Evolutionary conservation across 2,329 filamentous ascomycete species (phyloP).

Genomic region (Ceratocystis alfenasii): DNA sequence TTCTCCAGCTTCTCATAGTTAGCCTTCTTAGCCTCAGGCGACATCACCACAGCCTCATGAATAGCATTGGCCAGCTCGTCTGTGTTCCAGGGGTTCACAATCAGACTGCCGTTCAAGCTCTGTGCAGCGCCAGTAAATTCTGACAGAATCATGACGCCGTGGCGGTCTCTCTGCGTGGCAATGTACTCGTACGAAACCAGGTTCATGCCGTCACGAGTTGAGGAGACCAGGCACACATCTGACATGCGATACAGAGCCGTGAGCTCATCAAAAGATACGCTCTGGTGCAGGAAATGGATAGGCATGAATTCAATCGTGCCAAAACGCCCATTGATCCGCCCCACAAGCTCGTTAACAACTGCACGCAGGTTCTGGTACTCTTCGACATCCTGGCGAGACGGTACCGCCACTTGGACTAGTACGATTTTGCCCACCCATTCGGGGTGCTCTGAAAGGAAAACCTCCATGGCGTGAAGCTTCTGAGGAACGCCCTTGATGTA

Average conservation of each 20-base stretch:
- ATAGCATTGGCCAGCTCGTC: conserved; percentile 89
- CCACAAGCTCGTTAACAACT: conserved; percentile 92
- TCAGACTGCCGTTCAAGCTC: conserved; percentile 80
- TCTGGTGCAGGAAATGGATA: conserved; percentile 97
- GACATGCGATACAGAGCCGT: conserved; percentile 87
- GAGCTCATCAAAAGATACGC: conserved; percentile 85
- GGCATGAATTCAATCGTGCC: conserved; percentile 98
- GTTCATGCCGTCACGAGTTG: conserved; percentile 98
- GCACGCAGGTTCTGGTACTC: conserved; percentile 95
- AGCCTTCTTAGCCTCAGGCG: conserved; percentile 67
- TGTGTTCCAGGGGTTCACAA: conserved; percentile 98
- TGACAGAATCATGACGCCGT: conserved; percentile 88
- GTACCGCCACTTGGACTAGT: conserved; percentile 88
- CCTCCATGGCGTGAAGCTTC: conserved; percentile 90
- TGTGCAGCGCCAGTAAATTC: conserved; percentile 95
- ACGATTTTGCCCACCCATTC: conserved; percentile 98
- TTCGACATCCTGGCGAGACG: conserved; percentile 88
- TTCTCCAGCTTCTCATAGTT: conserved; percentile 89
- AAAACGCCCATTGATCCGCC: conserved; percentile 92
- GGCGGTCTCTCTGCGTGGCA: conserved; percentile 76
- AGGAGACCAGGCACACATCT: conserved; percentile 84
- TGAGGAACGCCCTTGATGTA: conserved; percentile 99
- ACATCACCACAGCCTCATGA: conserved; percentile 94
- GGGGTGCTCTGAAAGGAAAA: conserved; percentile 91
- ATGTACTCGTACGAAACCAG: conserved; percentile 98